Conservation (phyloP, 352 stramenopile genomes). For the Albugo candida region DNA sequence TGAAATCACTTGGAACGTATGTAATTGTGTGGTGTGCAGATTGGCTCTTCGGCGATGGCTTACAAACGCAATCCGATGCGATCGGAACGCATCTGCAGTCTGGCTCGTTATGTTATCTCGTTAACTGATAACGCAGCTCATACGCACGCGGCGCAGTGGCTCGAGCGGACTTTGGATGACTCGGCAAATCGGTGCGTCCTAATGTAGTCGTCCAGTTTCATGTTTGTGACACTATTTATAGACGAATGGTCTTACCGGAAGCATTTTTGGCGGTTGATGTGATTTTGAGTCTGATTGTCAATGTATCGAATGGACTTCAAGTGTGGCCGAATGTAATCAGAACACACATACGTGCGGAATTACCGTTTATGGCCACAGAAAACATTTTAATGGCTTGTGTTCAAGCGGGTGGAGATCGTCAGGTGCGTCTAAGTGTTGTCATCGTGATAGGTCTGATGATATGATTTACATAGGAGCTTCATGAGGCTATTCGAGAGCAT, state of each 20-base stretch:
- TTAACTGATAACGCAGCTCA: conserved; percentile 92
- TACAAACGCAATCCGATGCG: conserved; percentile 99
- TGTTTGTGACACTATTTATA: conserved; percentile 8
- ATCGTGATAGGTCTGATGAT: conserved; percentile 9
- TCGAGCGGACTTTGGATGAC: conserved; percentile 98
- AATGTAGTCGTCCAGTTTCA: background rate
- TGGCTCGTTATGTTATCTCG: conserved; percentile 95
- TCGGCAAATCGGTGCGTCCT: conserved; percentile 84
- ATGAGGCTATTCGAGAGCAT: conserved; percentile 97
- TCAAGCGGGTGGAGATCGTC: conserved; percentile 94
- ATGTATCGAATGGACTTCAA: conserved; percentile 95
- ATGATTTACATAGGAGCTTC: conserved; percentile 39
- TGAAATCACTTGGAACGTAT: background rate
- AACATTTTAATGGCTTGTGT: conserved; percentile 99
- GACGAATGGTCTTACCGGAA: conserved; percentile 93
- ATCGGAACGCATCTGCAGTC: conserved; percentile 93
- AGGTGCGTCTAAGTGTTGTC: conserved; percentile 15
- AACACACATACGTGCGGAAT: conserved; percentile 92
- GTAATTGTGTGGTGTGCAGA: conserved; percentile 15
- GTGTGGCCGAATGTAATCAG: conserved; percentile 91
- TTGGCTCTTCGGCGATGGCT: conserved; percentile 96
- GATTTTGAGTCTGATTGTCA: conserved; percentile 93
- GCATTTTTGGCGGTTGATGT: conserved; percentile 96
- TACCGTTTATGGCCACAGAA: conserved; percentile 99
- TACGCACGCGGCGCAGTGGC: conserved; percentile 96